A percentile compares a stretch with the other conserved stretches of the same genome.
These are phyloP conservation scores for Lipomyces japonicus DNA, from an alignment of 805 yeast genomes.

Conservation along the genomic window DNA sequence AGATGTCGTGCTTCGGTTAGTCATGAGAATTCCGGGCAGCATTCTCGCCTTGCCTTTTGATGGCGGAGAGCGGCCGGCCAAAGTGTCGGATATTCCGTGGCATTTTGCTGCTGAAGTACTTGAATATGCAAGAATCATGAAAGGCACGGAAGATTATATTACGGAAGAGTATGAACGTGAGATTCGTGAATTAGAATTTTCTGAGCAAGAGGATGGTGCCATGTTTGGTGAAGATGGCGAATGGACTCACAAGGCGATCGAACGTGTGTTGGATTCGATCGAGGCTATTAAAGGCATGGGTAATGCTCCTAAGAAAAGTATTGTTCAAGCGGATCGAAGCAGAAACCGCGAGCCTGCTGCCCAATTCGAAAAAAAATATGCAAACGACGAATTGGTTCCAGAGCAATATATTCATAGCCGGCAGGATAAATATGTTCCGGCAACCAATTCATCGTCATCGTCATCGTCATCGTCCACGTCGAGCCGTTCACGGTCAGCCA, in stretches of 20 bases:
- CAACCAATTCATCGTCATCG: conserved; percentile 2
- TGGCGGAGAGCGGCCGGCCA: conserved; percentile 22
- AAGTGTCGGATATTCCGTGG: conserved; percentile 55
- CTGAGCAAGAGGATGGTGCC: conserved; percentile 54
- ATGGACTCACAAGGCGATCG: conserved; percentile 53
- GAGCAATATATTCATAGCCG: conserved; percentile 5
- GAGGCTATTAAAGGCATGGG: conserved; percentile 39
- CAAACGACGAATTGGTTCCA: conserved; percentile 1
- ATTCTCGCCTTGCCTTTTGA: conserved; percentile 52
- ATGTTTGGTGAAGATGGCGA: conserved; percentile 58
- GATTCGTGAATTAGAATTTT: conserved; percentile 48
- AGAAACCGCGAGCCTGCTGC: conserved; percentile 4
- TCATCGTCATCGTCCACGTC: neutral
- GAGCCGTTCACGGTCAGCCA: conserved; percentile 8
- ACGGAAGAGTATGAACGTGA: conserved; percentile 58
- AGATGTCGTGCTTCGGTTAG: conserved; percentile 58
- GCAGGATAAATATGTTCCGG: conserved; percentile 1
- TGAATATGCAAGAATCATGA: conserved; percentile 64
- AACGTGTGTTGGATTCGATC: conserved; percentile 50
- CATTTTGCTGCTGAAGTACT: conserved; percentile 40
- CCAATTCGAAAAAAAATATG: neutral
- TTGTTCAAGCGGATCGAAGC: conserved; percentile 5
- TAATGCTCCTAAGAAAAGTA: conserved; percentile 4
- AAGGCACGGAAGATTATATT: conserved; percentile 57
- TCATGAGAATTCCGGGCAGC: conserved; percentile 51